Conservation (phyloP, 768 basidiomycete species). For the Antrodiella citrinella region DNA sequence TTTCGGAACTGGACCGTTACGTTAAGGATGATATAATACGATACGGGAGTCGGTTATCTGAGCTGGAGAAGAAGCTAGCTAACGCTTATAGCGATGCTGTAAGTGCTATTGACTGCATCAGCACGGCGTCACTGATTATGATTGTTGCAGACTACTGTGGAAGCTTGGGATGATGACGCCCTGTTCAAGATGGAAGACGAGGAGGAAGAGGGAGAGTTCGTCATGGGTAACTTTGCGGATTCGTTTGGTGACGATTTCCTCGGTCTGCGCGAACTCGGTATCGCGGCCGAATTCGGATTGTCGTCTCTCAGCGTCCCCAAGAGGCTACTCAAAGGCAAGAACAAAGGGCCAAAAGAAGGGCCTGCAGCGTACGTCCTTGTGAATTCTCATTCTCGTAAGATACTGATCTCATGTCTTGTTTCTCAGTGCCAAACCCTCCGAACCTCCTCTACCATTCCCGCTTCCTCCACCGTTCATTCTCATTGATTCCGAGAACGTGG, state of each 20-base stretch:
- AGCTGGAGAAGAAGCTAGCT: slow-evolving; percentile 81
- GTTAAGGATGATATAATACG: slow-evolving; percentile 84
- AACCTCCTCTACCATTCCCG: slow-evolving; percentile 78
- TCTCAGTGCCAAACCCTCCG: slow-evolving; percentile 51
- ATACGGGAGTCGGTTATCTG: slow-evolving; percentile 66
- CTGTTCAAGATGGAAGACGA: slow-evolving; percentile 48
- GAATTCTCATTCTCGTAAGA: background rate
- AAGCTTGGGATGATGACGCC: slow-evolving; percentile 52
- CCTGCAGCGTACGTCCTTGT: slow-evolving; percentile 39
- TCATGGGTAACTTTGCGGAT: slow-evolving; percentile 81
- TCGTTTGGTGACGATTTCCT: slow-evolving; percentile 89
- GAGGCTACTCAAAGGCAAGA: slow-evolving; percentile 63
- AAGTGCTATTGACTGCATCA: slow-evolving; percentile 21
- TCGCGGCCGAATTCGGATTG: slow-evolving; percentile 79
- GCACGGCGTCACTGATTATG: background rate
- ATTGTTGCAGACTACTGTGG: slow-evolving; percentile 32
- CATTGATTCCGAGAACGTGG: slow-evolving; percentile 55
- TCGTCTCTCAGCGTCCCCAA: slow-evolving; percentile 73
- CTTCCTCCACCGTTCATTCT: slow-evolving; percentile 77
- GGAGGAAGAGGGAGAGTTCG: slow-evolving; percentile 56
- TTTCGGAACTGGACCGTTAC: slow-evolving; percentile 79
- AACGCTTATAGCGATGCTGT: slow-evolving; percentile 78
- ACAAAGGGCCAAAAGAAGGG: slow-evolving; percentile 28
- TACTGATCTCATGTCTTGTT: background rate
- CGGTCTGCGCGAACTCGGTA: slow-evolving; percentile 80